Conservation (phyloP, 2,329 filamentous ascomycete species). For the Fusarium proliferatum region DNA sequence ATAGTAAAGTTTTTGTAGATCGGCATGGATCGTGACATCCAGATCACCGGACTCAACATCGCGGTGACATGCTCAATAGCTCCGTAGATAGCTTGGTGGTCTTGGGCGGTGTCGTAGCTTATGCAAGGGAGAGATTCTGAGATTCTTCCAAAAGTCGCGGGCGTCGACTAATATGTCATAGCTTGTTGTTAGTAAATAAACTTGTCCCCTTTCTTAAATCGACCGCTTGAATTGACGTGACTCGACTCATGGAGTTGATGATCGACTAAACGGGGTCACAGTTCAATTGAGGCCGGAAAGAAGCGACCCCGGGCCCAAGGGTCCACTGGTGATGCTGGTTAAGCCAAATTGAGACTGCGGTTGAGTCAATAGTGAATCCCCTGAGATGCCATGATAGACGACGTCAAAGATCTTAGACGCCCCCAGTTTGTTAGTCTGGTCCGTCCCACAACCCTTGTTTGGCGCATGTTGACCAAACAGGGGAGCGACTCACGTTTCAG, state of each 20-base stretch:
- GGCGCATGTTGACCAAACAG: slow-evolving; percentile 39
- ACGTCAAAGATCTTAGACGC: slow-evolving; percentile 35
- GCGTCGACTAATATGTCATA: slow-evolving; percentile 24
- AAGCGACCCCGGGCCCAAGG: slow-evolving; percentile 32
- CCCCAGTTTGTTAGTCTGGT: slow-evolving; percentile 23
- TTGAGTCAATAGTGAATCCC: slow-evolving; percentile 24
- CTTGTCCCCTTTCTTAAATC: slow-evolving; percentile 27
- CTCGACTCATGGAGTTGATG: slow-evolving; percentile 13
- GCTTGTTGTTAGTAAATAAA: slow-evolving; percentile 18
- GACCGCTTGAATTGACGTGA: slow-evolving; percentile 10
- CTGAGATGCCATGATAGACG: slow-evolving; percentile 22
- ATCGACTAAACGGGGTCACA: slow-evolving; percentile 28
- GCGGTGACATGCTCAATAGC: slow-evolving; percentile 16
- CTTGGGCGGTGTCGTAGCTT: slow-evolving; percentile 11
- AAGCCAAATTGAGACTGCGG: slow-evolving; percentile 31
- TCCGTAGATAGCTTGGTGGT: slow-evolving; percentile 13
- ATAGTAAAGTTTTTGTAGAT: slow-evolving; percentile 10
- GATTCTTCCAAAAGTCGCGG: slow-evolving; percentile 13
- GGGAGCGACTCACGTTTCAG: slow-evolving; percentile 48
- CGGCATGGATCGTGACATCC: slow-evolving; percentile 23
- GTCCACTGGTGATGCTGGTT: slow-evolving; percentile 18
- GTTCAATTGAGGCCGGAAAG: slow-evolving; percentile 37
- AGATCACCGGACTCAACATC: slow-evolving; percentile 8
- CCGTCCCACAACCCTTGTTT: slow-evolving; percentile 29
- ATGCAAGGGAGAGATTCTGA: slow-evolving; percentile 35